Percentiles rank a stretch among this genome's conserved stretches.
phyloP scores from a whole-genome alignment of 176 grass and related monocot genomes.

The Aegilops longissima region DNA sequence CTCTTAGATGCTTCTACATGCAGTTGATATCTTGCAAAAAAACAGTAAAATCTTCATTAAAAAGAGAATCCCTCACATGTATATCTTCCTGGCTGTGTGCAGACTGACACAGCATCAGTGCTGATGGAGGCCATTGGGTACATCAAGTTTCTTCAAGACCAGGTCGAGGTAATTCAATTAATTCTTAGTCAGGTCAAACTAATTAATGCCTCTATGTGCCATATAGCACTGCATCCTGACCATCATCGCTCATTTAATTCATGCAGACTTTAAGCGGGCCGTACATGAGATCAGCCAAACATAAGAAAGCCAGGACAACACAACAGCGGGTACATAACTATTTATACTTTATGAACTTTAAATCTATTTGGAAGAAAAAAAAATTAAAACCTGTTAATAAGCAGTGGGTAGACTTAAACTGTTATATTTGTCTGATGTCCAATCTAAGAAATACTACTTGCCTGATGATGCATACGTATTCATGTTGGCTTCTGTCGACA shows the following conservation, averaged over 20 bases:
- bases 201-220: not conserved
- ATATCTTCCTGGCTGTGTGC: conserved; percentile 15
- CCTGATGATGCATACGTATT: not conserved
- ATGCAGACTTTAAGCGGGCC: conserved; percentile 85
- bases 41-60: not conserved
- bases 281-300: conserved; percentile 71
- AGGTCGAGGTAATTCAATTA: conserved; percentile 74
- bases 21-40: not conserved
- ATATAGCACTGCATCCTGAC: not conserved
- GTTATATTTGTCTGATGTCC: not conserved
- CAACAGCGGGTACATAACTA: conserved; percentile 49
- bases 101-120: conserved; percentile 97
- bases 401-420: not conserved
- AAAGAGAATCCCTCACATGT: not conserved
- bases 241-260: not conserved
- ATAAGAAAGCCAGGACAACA: conserved; percentile 63
- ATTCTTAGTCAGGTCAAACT: not conserved
- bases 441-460: not conserved
- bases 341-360: not conserved
- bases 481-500: not conserved
- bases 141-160: conserved; percentile 95
- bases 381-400: not conserved
- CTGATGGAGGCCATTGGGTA: conserved; percentile 97
- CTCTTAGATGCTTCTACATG: not conserved
- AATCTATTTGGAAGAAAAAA: not conserved